Percentiles rank a stretch among this genome's conserved stretches.
Conservation (phyloP, 176 grass and related monocot genomes). For the Oropetium thomaeum region DNA sequence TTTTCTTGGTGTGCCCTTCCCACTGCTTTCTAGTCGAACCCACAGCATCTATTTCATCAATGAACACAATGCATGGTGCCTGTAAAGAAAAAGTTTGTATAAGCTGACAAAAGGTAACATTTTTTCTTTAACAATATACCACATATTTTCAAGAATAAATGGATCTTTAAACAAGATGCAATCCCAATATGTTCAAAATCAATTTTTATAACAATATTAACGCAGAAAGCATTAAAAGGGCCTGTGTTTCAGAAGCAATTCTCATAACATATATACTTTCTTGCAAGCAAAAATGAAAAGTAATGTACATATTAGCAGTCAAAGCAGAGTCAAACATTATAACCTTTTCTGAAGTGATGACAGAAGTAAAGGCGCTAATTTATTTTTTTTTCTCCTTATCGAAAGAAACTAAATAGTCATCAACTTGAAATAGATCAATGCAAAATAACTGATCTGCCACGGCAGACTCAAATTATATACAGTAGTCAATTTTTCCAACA, state of each 20-base stretch:
- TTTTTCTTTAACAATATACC: background rate
- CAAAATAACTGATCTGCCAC: background rate
- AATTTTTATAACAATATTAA: background rate
- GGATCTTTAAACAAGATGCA: background rate
- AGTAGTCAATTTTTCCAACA: background rate
- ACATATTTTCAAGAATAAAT: background rate
- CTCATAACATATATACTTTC: conserved; percentile 1
- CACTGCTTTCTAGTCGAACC: conserved; percentile 99
- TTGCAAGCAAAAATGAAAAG: background rate
- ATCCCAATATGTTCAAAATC: background rate
- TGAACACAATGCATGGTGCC: conserved; percentile 99
- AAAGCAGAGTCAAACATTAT: background rate
- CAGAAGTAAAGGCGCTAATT: background rate
- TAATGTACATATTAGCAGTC: background rate
- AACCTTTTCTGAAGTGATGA: background rate
- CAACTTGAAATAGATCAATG: background rate
- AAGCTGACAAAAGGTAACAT: background rate
- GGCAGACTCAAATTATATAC: background rate
- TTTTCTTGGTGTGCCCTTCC: conserved; percentile 99
- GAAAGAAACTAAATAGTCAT: background rate
- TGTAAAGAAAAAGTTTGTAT: conserved; percentile 29
- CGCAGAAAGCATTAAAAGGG: background rate
- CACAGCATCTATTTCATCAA: conserved; percentile 99
- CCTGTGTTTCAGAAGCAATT: background rate
- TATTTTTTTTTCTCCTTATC: background rate